Evolutionary conservation across 805 yeast genomes (phyloP).

Genomic region (Saccharomycopsis capsularis): DNA sequence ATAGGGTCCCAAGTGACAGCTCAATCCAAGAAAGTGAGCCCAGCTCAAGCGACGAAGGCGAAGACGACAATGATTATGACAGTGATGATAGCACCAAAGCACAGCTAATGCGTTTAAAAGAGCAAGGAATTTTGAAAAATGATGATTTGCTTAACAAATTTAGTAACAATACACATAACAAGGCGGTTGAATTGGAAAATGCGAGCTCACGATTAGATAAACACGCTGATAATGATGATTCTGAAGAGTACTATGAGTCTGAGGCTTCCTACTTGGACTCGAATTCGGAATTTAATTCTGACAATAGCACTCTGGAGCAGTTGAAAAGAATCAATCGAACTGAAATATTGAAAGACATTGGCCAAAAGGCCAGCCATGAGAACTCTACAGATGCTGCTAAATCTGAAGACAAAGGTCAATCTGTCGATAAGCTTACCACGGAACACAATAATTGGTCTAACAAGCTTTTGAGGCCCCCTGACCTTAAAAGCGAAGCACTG

Average conservation of each 20-base stretch:
- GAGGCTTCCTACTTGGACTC: slow-evolving; percentile 5
- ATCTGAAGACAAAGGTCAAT: background rate
- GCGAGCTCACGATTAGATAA: background rate
- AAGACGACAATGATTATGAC: slow-evolving; percentile 11
- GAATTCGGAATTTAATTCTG: slow-evolving; percentile 10
- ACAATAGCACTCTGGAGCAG: slow-evolving; percentile 20
- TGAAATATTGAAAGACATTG: background rate
- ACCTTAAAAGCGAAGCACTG: background rate
- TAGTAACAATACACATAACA: background rate
- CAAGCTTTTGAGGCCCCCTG: background rate
- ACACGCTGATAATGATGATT: background rate
- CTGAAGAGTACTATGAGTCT: slow-evolving; percentile 10
- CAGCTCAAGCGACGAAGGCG: background rate
- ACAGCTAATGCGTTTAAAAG: slow-evolving; percentile 13
- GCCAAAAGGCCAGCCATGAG: background rate
- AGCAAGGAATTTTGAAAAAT: slow-evolving; percentile 15
- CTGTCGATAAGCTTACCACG: background rate
- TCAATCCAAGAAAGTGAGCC: background rate
- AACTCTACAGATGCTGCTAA: no score
- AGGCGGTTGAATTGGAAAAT: background rate
- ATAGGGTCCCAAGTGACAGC: background rate
- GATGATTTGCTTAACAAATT: slow-evolving; percentile 11
- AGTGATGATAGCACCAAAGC: slow-evolving; percentile 21
- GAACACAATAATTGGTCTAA: background rate
- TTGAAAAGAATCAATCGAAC: slow-evolving; percentile 7